Evolutionary conservation across 257 asterid genomes (phyloP).

Genomic region (Solanum lycopersicoides): DNA sequence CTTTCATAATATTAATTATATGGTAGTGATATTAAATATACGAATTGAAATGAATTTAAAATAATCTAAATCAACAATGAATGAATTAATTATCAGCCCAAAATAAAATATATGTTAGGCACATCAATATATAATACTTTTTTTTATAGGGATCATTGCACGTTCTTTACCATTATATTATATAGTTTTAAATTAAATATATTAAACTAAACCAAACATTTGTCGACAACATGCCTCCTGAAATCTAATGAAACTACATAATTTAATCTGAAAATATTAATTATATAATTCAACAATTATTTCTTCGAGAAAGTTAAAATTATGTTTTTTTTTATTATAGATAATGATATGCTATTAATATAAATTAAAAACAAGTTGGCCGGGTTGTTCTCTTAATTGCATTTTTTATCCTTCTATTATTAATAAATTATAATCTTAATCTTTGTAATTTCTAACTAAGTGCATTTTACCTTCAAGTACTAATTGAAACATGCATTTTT

Average conservation of each 20-base stretch:
- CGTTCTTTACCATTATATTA: not conserved
- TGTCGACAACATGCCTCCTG: not conserved
- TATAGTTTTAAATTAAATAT: not conserved
- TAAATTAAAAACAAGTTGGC: not conserved
- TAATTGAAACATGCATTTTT: not conserved
- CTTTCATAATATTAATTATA: not conserved
- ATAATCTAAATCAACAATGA: not conserved
- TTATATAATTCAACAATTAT: not conserved
- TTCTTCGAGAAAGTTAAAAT: not conserved
- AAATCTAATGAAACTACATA: not conserved
- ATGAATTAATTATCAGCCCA: not conserved
- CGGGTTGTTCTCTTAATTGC: no score
- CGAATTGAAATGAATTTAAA: not conserved
- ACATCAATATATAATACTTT: not conserved
- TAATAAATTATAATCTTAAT: not conserved
- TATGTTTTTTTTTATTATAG: not conserved
- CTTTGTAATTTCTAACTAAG: not conserved
- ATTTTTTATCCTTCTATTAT: not conserved
- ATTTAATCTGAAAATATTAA: not conserved
- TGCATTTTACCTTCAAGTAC: not conserved
- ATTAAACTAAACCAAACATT: not conserved
- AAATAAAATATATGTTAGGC: not conserved
- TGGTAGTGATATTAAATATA: not conserved
- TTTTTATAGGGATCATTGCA: not conserved
- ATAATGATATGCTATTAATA: not conserved